Evolutionary conservation across 1,139 yeast species (phyloP).

Genomic region (Blastobotrys ciferrii): DNA sequence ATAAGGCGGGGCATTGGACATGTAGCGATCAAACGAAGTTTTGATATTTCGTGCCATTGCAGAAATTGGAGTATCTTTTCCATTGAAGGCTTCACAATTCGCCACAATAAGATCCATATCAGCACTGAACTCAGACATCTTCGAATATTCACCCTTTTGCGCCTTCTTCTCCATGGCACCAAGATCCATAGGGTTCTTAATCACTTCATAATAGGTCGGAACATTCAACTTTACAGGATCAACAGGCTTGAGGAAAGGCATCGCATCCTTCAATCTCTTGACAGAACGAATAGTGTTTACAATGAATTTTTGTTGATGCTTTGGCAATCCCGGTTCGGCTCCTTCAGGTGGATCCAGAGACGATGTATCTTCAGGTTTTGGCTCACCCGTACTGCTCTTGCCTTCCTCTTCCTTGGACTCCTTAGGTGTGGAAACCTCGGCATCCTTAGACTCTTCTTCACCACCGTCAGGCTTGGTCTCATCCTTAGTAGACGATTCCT

Average conservation of each 20-base stretch:
- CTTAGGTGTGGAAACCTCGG: not conserved
- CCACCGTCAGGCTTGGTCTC: slow-evolving; percentile 11
- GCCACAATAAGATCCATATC: slow-evolving; percentile 85
- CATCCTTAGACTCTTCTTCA: not conserved
- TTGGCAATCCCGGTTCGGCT: slow-evolving; percentile 61
- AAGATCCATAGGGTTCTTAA: slow-evolving; percentile 89
- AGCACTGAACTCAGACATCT: slow-evolving; percentile 62
- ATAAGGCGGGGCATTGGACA: slow-evolving; percentile 85
- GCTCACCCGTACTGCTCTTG: not conserved
- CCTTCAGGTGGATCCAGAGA: slow-evolving; percentile 28
- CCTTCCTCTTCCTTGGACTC: not conserved
- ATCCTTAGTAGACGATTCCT: too few relatives aligned
- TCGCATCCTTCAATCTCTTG: slow-evolving; percentile 87
- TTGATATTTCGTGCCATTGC: slow-evolving; percentile 89
- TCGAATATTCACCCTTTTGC: slow-evolving; percentile 63
- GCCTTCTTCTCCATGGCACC: slow-evolving; percentile 86
- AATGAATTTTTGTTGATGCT: slow-evolving; percentile 72
- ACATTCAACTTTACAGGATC: slow-evolving; percentile 84
- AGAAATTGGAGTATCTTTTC: slow-evolving; percentile 76
- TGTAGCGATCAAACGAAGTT: slow-evolving; percentile 89
- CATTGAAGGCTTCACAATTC: slow-evolving; percentile 84
- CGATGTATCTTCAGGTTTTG: not conserved
- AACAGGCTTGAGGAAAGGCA: slow-evolving; percentile 86
- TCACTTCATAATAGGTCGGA: slow-evolving; percentile 83
- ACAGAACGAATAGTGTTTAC: slow-evolving; percentile 55